Base-by-base conservation (phyloP, 1,139 yeast species). In the Taphrina wiesneri region DNA sequence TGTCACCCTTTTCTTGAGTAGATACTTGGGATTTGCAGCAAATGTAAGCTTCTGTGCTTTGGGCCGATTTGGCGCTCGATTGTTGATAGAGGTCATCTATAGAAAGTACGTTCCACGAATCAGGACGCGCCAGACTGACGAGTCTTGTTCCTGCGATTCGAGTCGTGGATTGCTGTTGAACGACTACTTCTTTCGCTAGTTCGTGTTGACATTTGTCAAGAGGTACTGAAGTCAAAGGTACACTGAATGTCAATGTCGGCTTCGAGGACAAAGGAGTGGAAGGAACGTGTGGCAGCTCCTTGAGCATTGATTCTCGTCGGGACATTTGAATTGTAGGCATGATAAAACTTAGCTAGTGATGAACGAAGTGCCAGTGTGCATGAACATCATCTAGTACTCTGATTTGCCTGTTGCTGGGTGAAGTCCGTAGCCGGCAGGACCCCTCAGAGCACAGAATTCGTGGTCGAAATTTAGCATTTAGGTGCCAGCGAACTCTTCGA, bases 281-380 rank as follows among this genome's bases (percentile, higher is more conserved):
- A 13, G 43, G 43, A n/a, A 39, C 17, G 28, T 21, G 49, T 21
- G 49, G 49, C 21, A 45, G 2, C 7, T 11, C 49, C n/a, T 45
- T 45, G 49, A 45, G 49, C 49, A 45, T 45, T 11, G 49, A 45
- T 21, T 45, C 49, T 45, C 49, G 11, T n/a, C 28, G 49, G 19
- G 49, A 45, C 28, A 45, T 45, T 9, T 28, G 49, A 21, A 9
- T 11, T 21, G 49, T 9, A 1, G 49, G 26, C 43, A 39, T 39
- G 43, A 30, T 30, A 11, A 6, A 6, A 6, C 11, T 30, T 6
- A 30, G 34, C 34, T 11, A 30, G 34, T 6, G 11, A 30, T 11
- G 11, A 11, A 30, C 11, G 11, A 30, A 11, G 11, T 30, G 34
- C 11, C 11, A 11, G 6, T 6, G 34, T 30, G 34, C 6, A 6